Conservation (phyloP, 2,329 filamentous ascomycete genomes). For the Fusarium brevicatenulatum region DNA sequence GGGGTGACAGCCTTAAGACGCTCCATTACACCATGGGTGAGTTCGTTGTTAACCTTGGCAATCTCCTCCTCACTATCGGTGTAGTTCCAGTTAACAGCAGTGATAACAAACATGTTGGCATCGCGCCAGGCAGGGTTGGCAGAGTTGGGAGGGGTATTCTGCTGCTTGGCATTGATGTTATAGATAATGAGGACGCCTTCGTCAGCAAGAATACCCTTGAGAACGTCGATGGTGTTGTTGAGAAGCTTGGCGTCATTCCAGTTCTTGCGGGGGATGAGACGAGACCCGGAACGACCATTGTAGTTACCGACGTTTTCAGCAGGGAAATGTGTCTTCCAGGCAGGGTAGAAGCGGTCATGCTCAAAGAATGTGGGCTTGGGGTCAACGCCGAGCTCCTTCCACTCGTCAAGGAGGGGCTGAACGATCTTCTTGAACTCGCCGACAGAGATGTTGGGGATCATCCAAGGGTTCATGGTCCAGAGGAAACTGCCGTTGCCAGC, state of each 20-base stretch:
- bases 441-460: conserved; percentile 42
- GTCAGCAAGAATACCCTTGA: conserved; percentile 16
- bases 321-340: conserved; percentile 43
- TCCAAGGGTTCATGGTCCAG: conserved; percentile 46
- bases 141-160: conserved; percentile 48
- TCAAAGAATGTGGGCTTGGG: conserved; percentile 41
- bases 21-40: conserved; percentile 30
- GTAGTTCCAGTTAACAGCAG: conserved; percentile 40
- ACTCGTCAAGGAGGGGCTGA: conserved; percentile 45
- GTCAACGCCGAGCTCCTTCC: conserved; percentile 46
- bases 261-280: conserved; percentile 43
- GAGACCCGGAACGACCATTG: conserved; percentile 40
- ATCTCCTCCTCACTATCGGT: conserved; percentile 14
- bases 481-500: conserved; percentile 45
- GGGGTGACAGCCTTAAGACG: conserved; percentile 40
- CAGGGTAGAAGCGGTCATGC: conserved; percentile 43
- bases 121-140: conserved; percentile 56
- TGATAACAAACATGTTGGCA: conserved; percentile 49
- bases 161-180: conserved; percentile 36
- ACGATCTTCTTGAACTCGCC: conserved; percentile 42
- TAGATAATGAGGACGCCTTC: conserved; percentile 25
- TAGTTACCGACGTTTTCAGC: conserved; percentile 41
- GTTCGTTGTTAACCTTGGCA: conserved; percentile 44
- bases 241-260: conserved; percentile 25
- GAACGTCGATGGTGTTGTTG: conserved; percentile 21